Percentiles rank a stretch among this genome's conserved stretches.
Evolutionary conservation across 1,284 basidiomycete genomes (phyloP).

Genomic region (Polyporus tsugae): DNA sequence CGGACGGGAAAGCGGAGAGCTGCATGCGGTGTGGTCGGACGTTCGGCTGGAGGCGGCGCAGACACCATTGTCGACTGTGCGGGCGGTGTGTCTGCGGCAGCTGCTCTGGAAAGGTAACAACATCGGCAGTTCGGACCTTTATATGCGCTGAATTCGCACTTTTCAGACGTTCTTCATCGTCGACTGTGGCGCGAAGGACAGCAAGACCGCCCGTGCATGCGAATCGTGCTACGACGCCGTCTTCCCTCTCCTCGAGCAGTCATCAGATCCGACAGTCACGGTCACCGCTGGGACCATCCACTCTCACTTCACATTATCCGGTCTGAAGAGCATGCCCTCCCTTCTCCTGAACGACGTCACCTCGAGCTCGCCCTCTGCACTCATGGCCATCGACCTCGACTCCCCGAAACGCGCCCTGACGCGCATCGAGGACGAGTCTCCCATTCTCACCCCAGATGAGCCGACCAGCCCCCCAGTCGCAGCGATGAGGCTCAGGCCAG

Average conservation of each 20-base stretch:
- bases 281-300: slow-evolving; percentile 39
- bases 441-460: slow-evolving; percentile 17
- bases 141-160: slow-evolving; percentile 2
- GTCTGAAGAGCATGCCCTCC: slow-evolving; percentile 57
- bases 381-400: slow-evolving; percentile 53
- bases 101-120: slow-evolving; percentile 80
- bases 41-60: slow-evolving; percentile 84
- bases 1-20: slow-evolving; percentile 80
- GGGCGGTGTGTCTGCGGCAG: slow-evolving; percentile 85
- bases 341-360: slow-evolving; percentile 49
- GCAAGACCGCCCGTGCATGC: slow-evolving; percentile 82
- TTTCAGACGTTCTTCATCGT: slow-evolving; percentile 80
- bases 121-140: slow-evolving; percentile 13
- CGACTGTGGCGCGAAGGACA: slow-evolving; percentile 58
- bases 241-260: slow-evolving; percentile 70
- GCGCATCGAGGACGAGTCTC: slow-evolving; percentile 36
- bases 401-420: slow-evolving; percentile 38
- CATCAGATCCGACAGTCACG: slow-evolving; percentile 26
- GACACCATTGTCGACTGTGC: slow-evolving; percentile 92
- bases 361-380: slow-evolving; percentile 43
- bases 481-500: slow-evolving; percentile 47
- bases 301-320: slow-evolving; percentile 52
- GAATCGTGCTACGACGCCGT: slow-evolving; percentile 87
- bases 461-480: slow-evolving; percentile 34
- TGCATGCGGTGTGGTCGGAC: slow-evolving; percentile 85